Base-by-base conservation (phyloP, 768 basidiomycete species). In the Hebeloma cylindrosporum region DNA sequence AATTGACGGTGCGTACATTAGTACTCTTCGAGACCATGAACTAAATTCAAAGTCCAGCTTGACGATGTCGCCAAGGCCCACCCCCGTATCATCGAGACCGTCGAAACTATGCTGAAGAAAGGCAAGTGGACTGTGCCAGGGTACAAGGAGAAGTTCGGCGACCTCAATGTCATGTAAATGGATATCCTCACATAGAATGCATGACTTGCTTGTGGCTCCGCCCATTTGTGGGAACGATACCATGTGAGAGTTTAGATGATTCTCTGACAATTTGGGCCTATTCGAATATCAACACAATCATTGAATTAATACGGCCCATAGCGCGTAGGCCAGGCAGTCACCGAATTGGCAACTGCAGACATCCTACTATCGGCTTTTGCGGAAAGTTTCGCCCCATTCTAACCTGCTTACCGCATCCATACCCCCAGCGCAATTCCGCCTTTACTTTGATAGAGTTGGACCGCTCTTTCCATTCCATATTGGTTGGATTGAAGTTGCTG, bases 91-190 rank as follows among this genome's bases (percentile, higher is more conserved):
- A 72, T 76, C 28, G 83, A 96, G 69, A 83, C 88, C 31, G 90
- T 96, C 48, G 92, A 97, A 72, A 88, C 77, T 55, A 95, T 96
- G 93, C 67, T 97, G 52, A 84, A 87, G 80, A 93, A 97, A 74
- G 94, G 94, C 69, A 96, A 97, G 75, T 96, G 92, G 87, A 92
- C 87, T 60, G 94, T 97, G 47, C 95, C 95, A 60, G 85, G 88
- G 27, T 90, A 90, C 82, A 85, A 89, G 77, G 93, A 95, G 80
- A 94, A 94, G 75, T 95, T 93, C 66, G 93, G 93, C 62, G 91
- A 95, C 67, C 82, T 94, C 68, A 86, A 89, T 50, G 74, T 94
- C 64, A 82, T 93, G 83, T 94, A 88, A 75, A 60, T 36, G 39
- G 28, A 31, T 48, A 38, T 37, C 41, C 45, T 45, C 29, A 41